Conservation (phyloP, 192 early-diverging fungal genomes). For the Linderina pennispora region DNA sequence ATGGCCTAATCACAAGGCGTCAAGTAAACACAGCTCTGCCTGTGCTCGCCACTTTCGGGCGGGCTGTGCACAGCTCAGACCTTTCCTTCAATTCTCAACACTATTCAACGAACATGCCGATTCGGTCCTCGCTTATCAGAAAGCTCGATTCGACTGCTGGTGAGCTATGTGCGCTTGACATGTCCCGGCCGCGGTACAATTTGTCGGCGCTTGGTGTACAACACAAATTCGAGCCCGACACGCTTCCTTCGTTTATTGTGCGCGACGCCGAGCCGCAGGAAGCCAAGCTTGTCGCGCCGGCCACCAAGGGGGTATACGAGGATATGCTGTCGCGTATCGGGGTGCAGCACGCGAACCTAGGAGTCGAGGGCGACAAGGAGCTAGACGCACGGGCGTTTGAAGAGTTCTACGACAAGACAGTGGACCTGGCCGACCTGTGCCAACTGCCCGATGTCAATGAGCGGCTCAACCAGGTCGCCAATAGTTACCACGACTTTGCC, state of each 20-base stretch:
- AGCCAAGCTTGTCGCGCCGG: conserved; percentile 42
- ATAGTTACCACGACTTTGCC: conserved; percentile 39
- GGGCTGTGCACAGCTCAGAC: too few relatives aligned
- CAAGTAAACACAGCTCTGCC: too few relatives aligned
- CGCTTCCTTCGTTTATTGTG: conserved; percentile 28
- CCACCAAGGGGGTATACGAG: conserved; percentile 46
- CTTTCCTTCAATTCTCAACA: too few relatives aligned
- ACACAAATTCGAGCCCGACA: conserved; percentile 36
- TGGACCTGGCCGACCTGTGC: conserved; percentile 42
- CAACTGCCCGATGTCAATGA: conserved; percentile 45
- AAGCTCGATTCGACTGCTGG: conserved; percentile 33
- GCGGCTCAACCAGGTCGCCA: conserved; percentile 42
- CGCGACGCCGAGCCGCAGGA: conserved; percentile 41
- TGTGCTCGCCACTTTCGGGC: too few relatives aligned
- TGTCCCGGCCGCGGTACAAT: conserved; percentile 38
- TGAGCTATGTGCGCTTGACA: conserved; percentile 34
- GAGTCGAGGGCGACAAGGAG: conserved; percentile 27
- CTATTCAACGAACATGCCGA: conserved; percentile 10
- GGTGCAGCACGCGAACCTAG: conserved; percentile 40
- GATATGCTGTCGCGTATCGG: conserved; percentile 46
- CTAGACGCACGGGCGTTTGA: conserved; percentile 42
- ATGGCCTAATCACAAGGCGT: too few relatives aligned
- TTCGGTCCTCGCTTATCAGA: conserved; percentile 24
- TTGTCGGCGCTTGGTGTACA: conserved; percentile 24
- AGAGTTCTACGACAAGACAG: conserved; percentile 47